These are phyloP conservation scores for Aureobasidium sp. DNA, from an alignment of 2,329 filamentous ascomycete species.

Conservation along the genomic window DNA sequence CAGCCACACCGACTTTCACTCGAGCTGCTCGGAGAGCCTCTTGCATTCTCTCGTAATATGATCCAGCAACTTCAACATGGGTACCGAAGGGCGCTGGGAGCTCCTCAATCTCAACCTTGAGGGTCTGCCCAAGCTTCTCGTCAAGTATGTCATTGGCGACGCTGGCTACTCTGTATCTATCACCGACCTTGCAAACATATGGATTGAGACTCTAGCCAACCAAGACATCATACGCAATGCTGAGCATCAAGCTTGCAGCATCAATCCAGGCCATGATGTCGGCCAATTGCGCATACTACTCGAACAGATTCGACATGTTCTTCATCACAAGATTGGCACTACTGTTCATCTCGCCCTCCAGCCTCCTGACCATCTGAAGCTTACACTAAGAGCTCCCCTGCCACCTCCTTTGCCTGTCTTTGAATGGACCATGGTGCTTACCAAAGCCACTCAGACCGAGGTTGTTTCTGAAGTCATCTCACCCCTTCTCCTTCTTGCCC, in stretches of 20 bases:
- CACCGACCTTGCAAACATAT: constrained; percentile 68
- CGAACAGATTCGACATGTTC: constrained; percentile 50
- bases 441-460: constrained; percentile 32
- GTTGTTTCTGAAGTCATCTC: constrained; percentile 46
- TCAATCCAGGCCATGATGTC: constrained; percentile 63
- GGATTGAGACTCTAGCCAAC: constrained; percentile 59
- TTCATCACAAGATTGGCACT: constrained; percentile 29
- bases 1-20: constrained; percentile 8
- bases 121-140: constrained; percentile 47
- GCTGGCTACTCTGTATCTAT: constrained; percentile 58
- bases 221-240: constrained; percentile 58
- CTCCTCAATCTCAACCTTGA: constrained; percentile 7
- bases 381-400: constrained; percentile 55
- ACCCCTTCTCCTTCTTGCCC: constrained; percentile 46
- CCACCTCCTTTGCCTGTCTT: constrained; percentile 57
- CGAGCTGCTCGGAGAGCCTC: not conserved
- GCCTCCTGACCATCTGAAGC: constrained; percentile 32
- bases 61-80: constrained; percentile 27
- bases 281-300: constrained; percentile 63
- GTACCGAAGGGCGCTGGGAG: constrained; percentile 1
- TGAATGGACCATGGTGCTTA: constrained; percentile 58
- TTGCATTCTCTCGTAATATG: constrained; percentile 23
- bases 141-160: constrained; percentile 51
- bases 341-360: constrained; percentile 25
- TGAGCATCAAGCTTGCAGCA: constrained; percentile 57